Evolutionary conservation across 2,329 filamentous ascomycete genomes (phyloP).

Genomic region (Alternaria conjuncta): DNA sequence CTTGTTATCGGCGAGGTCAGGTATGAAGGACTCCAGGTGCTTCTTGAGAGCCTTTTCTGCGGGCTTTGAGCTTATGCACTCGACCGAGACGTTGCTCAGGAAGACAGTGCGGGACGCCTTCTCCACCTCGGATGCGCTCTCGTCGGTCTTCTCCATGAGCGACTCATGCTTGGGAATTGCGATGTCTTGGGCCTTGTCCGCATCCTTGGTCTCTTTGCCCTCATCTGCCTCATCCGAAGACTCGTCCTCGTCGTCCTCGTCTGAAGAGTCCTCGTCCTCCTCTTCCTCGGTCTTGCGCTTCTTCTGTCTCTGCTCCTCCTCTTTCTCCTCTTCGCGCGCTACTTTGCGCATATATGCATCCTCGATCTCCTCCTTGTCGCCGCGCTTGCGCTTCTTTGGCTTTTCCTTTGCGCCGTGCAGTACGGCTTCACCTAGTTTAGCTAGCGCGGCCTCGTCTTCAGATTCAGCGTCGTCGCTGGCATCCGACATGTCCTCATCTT

Average conservation of each 20-base stretch:
- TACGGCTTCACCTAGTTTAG: conserved; percentile 33
- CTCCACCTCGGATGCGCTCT: conserved; percentile 68
- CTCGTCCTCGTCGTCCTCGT: conserved; percentile 22
- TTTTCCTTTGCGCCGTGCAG: conserved; percentile 38
- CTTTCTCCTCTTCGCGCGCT: conserved; percentile 55
- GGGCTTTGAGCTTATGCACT: conserved; percentile 81
- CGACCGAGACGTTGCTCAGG: conserved; percentile 84
- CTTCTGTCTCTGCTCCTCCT: conserved; percentile 48
- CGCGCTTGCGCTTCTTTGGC: conserved; percentile 57
- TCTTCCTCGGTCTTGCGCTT: conserved; percentile 45
- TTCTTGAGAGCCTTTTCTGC: conserved; percentile 78
- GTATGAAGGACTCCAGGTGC: conserved; percentile 80
- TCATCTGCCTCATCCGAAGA: conserved; percentile 36
- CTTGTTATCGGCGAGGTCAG: conserved; percentile 54
- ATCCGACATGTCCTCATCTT: conserved; percentile 40
- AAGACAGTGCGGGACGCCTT: conserved; percentile 92
- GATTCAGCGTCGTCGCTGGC: conserved; percentile 28
- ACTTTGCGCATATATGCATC: conserved; percentile 72
- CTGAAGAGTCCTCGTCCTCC: conserved; percentile 9
- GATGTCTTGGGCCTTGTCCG: conserved; percentile 56
- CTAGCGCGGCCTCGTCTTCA: conserved; percentile 32
- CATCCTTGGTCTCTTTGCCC: conserved; percentile 38
- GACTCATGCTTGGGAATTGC: conserved; percentile 59
- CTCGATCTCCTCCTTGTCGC: conserved; percentile 70
- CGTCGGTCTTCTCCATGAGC: conserved; percentile 46